Evolutionary conservation across 306 rosid species (phyloP), one percentile per base, ranked within the genome.

Genomic region (Malus sieversii): DNA sequence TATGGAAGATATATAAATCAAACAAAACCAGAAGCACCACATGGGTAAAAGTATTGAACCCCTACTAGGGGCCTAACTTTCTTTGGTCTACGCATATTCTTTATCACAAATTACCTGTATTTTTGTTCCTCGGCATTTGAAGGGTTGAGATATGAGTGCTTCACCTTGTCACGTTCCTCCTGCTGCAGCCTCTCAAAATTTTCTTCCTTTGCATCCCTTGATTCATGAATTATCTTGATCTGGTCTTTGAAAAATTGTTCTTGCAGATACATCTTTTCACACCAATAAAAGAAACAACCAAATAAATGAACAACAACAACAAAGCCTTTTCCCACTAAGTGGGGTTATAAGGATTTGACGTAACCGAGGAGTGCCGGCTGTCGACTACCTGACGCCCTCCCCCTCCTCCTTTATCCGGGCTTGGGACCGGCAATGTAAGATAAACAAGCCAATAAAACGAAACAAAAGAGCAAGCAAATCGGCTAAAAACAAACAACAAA

Each of bases 181-280:
- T 89, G 93, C 83, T 93, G 98, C 82, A 86, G 61, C 81, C 85
- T 87, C 88, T 89, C 96, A 73, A 93, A 93, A 15, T 83, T 77
- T 70, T 89, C 95, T 75, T 89, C 98, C 76, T 80, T 90, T 2
- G 73, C 87, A 66, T 76, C 73, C 85, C 87, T 86, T 14, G 86
- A 73, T 29, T 86, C 87, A 40, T 84, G 90, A 72, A 91, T 78
- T 45, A 82, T 35, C 19, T 57, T 79, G 63, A 93, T 83, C 79
- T 86, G 98, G 0, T 89, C 93, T 74, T 88, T 84, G 66, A 80
- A 86, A 78, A 88, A 93, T 64, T 88, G 65, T 22, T 93, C 93
- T 89, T 89, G 98, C 74, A 44, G 6, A 53, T 83, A 33, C 96
- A 93, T 93, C 97, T 93, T 76, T 79, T 70, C 77, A 46, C 15